These are phyloP conservation scores for Trichopus zeylanicus DNA, from an alignment of 116 monocot genomes.

Conservation along the genomic window DNA sequence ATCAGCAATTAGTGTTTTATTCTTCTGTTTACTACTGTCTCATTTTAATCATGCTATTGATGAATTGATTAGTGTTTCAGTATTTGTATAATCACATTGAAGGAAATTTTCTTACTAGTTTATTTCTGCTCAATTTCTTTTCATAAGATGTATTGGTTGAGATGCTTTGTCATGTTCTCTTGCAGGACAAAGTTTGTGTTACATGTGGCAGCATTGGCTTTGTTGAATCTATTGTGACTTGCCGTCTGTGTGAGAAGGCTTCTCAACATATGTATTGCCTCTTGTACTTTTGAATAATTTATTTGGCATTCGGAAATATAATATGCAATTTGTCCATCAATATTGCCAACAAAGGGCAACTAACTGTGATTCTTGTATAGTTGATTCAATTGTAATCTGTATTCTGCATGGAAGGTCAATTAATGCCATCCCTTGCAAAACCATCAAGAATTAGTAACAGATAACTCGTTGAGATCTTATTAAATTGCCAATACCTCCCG, in stretches of 20 bases:
- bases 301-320: background rate
- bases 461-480: too few species aligned
- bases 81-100: too few species aligned
- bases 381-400: background rate
- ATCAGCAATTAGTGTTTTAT: too few species aligned
- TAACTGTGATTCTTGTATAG: background rate
- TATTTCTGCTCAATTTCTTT: too few species aligned
- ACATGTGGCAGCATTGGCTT: constrained; percentile 21
- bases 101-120: too few species aligned
- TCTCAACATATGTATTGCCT: constrained; percentile 21
- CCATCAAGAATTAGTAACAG: too few species aligned
- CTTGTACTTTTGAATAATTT: background rate
- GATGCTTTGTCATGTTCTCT: background rate
- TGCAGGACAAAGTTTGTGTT: constrained; percentile 26
- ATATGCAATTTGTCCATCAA: background rate
- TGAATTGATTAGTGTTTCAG: too few species aligned
- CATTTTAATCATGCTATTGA: too few species aligned
- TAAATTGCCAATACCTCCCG: too few species aligned
- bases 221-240: constrained; percentile 11
- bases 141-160: background rate
- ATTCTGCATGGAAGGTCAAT: too few species aligned
- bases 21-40: too few species aligned
- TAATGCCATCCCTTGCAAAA: too few species aligned
- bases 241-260: constrained; percentile 20
- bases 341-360: background rate